Evolutionary conservation across 2,329 filamentous ascomycete species (phyloP).

Genomic region (Trichoderma aggressivum): DNA sequence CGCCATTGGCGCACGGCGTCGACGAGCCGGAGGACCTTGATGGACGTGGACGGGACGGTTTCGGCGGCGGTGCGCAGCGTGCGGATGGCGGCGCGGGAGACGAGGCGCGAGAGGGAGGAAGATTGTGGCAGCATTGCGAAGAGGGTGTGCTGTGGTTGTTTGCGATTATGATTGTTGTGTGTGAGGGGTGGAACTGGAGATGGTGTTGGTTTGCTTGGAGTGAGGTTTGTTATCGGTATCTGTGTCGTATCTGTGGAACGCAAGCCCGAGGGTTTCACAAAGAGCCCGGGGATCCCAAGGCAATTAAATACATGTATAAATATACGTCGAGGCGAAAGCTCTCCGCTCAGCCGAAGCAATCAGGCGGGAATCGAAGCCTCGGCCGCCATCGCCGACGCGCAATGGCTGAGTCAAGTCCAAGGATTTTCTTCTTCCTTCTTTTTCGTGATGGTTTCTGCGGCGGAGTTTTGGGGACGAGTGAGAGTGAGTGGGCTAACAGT

Average conservation of each 20-base stretch:
- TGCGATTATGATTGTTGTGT: too few species aligned
- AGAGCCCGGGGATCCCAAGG: neutral
- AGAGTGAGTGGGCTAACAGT: neutral
- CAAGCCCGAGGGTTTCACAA: neutral
- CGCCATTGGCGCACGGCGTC: slow-evolving; percentile 68
- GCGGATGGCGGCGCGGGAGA: slow-evolving; percentile 5
- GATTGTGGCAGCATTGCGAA: slow-evolving; percentile 7
- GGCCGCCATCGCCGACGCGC: slow-evolving; percentile 32
- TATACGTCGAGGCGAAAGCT: neutral
- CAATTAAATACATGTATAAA: slow-evolving; percentile 2
- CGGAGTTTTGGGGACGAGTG: slow-evolving; percentile 43
- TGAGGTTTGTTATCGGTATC: neutral
- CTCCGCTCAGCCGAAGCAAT: slow-evolving; percentile 10
- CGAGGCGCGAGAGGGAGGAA: slow-evolving; percentile 12
- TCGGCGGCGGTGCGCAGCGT: slow-evolving; percentile 31
- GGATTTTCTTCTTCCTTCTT: neutral
- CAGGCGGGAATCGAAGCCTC: slow-evolving; percentile 18
- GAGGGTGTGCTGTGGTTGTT: neutral
- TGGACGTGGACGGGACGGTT: slow-evolving; percentile 54
- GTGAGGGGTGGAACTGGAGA: neutral
- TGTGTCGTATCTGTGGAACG: neutral
- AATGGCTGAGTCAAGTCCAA: slow-evolving; percentile 27
- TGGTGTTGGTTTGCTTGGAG: neutral
- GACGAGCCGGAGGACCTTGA: slow-evolving; percentile 74
- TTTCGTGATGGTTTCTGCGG: slow-evolving; percentile 48